Conservation (phyloP, 495 filamentous ascomycete genomes). For the Penicillium diatomitis region DNA sequence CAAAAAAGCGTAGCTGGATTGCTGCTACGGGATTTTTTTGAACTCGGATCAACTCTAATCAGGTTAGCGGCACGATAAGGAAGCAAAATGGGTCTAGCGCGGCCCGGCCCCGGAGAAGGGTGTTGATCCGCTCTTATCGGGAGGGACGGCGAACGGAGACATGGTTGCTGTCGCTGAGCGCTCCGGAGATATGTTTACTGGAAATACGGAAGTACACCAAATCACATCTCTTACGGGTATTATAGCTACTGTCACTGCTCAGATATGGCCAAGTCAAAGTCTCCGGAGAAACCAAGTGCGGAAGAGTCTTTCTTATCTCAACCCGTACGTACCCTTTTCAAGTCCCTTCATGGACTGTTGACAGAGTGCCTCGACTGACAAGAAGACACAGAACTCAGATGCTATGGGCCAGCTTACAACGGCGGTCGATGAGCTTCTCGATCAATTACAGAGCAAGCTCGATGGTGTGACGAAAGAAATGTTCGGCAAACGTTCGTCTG, state of each 20-base stretch:
- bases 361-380: conserved; percentile 1
- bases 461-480: conserved; percentile 71
- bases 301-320: conserved; percentile 17
- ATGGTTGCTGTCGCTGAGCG: too few relatives aligned
- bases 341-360: background rate
- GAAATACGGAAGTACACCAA: too few relatives aligned
- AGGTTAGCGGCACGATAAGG: conserved; percentile 23
- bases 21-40: conserved; percentile 36
- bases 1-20: conserved; percentile 10
- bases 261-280: conserved; percentile 16
- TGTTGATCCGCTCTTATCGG: conserved; percentile 25
- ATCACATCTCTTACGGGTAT: background rate
- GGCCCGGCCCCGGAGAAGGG: conserved; percentile 5
- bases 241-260: background rate
- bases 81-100: conserved; percentile 7
- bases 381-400: conserved; percentile 19
- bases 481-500: conserved; percentile 69
- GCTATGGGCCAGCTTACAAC: conserved; percentile 57
- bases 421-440: conserved; percentile 76
- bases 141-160: too few relatives aligned
- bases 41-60: conserved; percentile 17
- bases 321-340: conserved; percentile 7
- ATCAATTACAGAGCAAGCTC: conserved; percentile 77
- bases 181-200: too few relatives aligned
- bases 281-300: conserved; percentile 10